Evolutionary conservation across 352 stramenopile species (phyloP).

Genomic region (Thalassiosira livingstoniorum): DNA sequence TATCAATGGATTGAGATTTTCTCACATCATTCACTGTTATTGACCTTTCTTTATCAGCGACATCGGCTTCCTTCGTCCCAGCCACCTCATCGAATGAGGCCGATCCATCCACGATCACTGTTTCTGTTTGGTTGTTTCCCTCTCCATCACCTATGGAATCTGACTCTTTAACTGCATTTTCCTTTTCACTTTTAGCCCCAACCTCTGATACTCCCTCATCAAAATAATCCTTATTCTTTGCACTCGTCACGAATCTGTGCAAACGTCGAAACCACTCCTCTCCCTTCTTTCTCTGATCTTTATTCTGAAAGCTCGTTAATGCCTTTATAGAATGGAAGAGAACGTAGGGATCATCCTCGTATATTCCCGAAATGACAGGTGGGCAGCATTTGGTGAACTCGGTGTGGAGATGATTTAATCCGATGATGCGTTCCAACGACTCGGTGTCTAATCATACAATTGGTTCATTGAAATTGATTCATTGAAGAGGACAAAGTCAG

Average conservation of each 20-base stretch:
- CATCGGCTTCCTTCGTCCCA: slow-evolving; percentile 6
- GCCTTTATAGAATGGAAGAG: slow-evolving; percentile 61
- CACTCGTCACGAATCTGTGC: slow-evolving; percentile 48
- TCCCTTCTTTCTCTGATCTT: slow-evolving; percentile 40
- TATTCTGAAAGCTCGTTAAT: slow-evolving; percentile 52
- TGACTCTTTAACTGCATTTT: no score
- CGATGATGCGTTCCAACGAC: slow-evolving; percentile 51
- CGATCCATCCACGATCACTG: no score
- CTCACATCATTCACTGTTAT: not conserved
- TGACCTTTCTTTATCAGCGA: not conserved
- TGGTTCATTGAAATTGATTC: no score
- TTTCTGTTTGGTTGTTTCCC: not conserved
- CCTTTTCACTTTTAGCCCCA: not conserved
- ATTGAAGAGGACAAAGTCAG: no score
- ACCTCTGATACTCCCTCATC: not conserved
- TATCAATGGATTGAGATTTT: slow-evolving; percentile 47
- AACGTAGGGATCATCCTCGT: slow-evolving; percentile 62
- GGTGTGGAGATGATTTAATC: slow-evolving; percentile 52
- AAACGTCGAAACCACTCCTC: slow-evolving; percentile 48
- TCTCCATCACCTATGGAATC: no score
- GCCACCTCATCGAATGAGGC: not conserved
- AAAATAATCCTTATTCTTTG: slow-evolving; percentile 48
- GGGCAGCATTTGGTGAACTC: slow-evolving; percentile 30
- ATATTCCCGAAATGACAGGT: slow-evolving; percentile 28
- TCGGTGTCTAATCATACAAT: no score